Conservation (phyloP, 2,329 filamentous ascomycete species). For the Trichophaea hybrida region DNA sequence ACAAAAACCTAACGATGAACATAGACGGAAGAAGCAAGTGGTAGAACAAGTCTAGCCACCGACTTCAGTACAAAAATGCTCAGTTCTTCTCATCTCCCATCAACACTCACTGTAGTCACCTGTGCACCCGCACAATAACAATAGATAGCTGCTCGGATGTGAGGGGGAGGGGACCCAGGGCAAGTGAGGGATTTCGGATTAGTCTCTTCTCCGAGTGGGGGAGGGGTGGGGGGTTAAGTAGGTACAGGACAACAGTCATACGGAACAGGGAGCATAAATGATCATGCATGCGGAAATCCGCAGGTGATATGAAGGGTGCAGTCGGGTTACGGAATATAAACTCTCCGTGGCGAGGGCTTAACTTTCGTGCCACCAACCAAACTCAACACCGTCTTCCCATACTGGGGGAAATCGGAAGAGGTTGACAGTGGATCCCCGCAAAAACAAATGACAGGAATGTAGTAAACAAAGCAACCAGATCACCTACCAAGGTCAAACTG, state of each 20-base stretch:
- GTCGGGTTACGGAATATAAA: not conserved
- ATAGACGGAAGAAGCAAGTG: not conserved
- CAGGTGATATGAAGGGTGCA: not conserved
- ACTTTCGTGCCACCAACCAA: not conserved
- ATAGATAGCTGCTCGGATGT: constrained; percentile 13
- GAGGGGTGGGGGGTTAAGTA: constrained; percentile 2
- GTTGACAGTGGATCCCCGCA: not conserved
- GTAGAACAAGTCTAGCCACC: not conserved
- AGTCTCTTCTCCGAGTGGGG: constrained; percentile 24
- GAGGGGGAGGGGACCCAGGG: not conserved
- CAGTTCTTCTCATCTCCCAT: not conserved
- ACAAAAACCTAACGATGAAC: no score
- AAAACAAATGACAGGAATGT: not conserved
- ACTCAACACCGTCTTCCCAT: not conserved
- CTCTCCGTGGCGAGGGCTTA: not conserved
- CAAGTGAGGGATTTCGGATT: constrained; percentile 14
- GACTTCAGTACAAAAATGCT: not conserved
- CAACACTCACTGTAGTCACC: not conserved
- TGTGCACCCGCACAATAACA: not conserved
- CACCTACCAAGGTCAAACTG: constrained; percentile 51
- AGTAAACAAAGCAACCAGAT: not conserved
- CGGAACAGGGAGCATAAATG: not conserved
- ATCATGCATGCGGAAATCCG: not conserved
- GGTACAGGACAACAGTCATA: constrained; percentile 1
- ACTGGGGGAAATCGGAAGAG: not conserved